A percentile compares a stretch with the other conserved stretches of the same genome.
These are phyloP conservation scores for sweet orange (Citrus sinensis) DNA, from an alignment of 345 rosid species.

Conservation along the genomic window DNA sequence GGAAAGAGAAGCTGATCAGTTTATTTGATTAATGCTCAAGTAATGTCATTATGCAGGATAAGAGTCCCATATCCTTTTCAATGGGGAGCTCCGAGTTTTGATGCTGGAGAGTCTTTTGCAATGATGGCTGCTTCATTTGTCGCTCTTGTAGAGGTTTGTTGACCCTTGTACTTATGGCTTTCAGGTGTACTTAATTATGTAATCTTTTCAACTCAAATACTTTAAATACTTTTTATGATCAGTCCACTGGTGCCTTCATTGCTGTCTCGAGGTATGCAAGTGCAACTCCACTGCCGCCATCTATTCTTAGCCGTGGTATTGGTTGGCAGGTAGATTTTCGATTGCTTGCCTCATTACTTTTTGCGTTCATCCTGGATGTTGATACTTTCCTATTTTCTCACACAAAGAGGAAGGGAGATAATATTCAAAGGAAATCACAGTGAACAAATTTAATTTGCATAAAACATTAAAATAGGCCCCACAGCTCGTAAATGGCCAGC, in stretches of 20 bases:
- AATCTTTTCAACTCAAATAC: not conserved
- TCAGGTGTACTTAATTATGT: not conserved
- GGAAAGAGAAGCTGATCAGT: not conserved
- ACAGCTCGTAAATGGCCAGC: not conserved
- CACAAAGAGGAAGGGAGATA: not conserved
- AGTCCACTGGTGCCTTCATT: slow-evolving; percentile 92
- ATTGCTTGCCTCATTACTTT: not conserved
- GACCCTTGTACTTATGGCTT: not conserved
- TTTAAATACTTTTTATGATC: slow-evolving; percentile 15
- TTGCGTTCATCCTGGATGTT: not conserved
- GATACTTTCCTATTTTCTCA: not conserved
- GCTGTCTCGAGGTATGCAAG: slow-evolving; percentile 86
- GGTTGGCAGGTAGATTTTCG: slow-evolving; percentile 85
- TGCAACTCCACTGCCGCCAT: slow-evolving; percentile 93
- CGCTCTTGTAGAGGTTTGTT: slow-evolving; percentile 79
- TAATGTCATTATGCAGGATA: slow-evolving; percentile 52
- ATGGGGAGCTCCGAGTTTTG: slow-evolving; percentile 97
- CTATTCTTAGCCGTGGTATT: slow-evolving; percentile 90
- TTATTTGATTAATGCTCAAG: slow-evolving; percentile 1
- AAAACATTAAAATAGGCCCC: not conserved
- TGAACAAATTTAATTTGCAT: not conserved
- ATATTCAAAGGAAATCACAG: not conserved
- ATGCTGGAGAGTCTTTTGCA: slow-evolving; percentile 96
- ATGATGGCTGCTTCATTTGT: slow-evolving; percentile 96
- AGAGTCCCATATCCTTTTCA: slow-evolving; percentile 96